Percentiles rank a stretch among this genome's conserved stretches.
Evolutionary conservation across 176 grass and related monocot species (phyloP).

Genomic region (Aegilops tauschii): DNA sequence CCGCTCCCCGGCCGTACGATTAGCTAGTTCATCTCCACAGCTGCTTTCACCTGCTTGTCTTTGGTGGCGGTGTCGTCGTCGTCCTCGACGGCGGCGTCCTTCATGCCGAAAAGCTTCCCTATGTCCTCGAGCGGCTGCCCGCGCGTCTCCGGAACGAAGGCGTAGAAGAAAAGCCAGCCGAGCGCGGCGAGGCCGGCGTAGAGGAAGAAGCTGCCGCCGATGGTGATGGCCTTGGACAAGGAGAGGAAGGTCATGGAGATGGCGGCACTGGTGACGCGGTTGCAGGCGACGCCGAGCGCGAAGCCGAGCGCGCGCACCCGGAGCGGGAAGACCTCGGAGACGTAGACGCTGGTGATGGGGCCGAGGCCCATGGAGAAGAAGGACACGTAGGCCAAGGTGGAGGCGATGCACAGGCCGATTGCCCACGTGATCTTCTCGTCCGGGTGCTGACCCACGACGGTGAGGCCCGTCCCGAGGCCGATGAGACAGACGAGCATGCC

Average conservation of each 20-base stretch:
- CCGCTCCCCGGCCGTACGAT: too few species aligned
- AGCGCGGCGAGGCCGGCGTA: slow-evolving; percentile 47
- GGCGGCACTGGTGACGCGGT: slow-evolving; percentile 59
- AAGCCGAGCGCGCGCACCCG: slow-evolving; percentile 56
- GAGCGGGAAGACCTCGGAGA: slow-evolving; percentile 65
- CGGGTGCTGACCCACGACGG: slow-evolving; percentile 30
- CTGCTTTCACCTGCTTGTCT: too few species aligned
- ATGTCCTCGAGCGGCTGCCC: slow-evolving; percentile 57
- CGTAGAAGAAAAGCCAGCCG: slow-evolving; percentile 57
- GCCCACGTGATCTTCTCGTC: slow-evolving; percentile 38
- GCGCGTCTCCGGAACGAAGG: slow-evolving; percentile 59
- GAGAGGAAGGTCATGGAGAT: slow-evolving; percentile 79
- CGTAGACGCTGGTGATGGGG: slow-evolving; percentile 51
- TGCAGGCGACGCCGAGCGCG: slow-evolving; percentile 29
- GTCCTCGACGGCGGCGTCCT: too few species aligned
- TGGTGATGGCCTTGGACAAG: slow-evolving; percentile 60
- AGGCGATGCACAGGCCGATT: slow-evolving; percentile 49
- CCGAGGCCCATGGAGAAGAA: slow-evolving; percentile 82
- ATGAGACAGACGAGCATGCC: slow-evolving; percentile 50
- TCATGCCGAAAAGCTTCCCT: slow-evolving; percentile 43
- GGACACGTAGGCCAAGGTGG: slow-evolving; percentile 44
- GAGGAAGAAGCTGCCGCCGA: slow-evolving; percentile 70
- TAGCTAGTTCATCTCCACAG: too few species aligned
- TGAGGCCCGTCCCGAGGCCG: slow-evolving; percentile 49
- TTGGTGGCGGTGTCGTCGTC: too few species aligned